phyloP scores from a whole-genome alignment of 2,329 filamentous ascomycete species.

The Phyllosticta citriasiana region DNA sequence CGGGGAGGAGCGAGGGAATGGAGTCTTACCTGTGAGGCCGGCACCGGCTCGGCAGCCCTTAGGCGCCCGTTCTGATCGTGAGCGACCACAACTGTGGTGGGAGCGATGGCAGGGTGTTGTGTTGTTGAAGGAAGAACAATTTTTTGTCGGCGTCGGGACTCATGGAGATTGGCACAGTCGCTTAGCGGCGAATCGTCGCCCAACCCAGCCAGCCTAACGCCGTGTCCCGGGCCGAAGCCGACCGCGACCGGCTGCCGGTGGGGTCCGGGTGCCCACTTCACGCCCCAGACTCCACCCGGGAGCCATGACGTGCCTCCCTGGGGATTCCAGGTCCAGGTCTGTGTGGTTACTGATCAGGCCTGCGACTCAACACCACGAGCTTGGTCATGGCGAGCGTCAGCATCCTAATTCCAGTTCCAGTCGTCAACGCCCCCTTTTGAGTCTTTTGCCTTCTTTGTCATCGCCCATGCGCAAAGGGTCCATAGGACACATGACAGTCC shows the following conservation, averaged over 20 bases:
- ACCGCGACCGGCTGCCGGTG: background rate
- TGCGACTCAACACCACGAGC: background rate
- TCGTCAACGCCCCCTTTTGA: background rate
- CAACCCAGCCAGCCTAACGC: background rate
- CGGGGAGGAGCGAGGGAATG: background rate
- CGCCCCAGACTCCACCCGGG: background rate
- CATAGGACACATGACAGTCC: background rate
- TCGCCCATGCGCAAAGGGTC: background rate
- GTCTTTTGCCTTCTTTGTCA: background rate
- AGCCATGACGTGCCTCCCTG: background rate
- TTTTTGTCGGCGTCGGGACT: background rate
- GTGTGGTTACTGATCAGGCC: background rate
- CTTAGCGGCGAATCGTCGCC: constrained; percentile 5
- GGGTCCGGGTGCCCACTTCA: too few species aligned
- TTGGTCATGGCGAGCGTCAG: background rate
- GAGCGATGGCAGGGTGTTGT: background rate
- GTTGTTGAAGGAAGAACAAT: too few species aligned
- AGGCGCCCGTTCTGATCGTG: background rate
- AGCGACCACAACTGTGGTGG: background rate
- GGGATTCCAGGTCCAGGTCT: background rate
- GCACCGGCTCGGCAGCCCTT: background rate
- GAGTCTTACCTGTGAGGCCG: background rate
- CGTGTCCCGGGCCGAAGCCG: background rate
- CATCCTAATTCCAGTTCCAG: background rate
- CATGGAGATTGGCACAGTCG: background rate